Base-by-base conservation (phyloP, 371 early-diverging fungal species). In the Chytridium lagenaria region DNA sequence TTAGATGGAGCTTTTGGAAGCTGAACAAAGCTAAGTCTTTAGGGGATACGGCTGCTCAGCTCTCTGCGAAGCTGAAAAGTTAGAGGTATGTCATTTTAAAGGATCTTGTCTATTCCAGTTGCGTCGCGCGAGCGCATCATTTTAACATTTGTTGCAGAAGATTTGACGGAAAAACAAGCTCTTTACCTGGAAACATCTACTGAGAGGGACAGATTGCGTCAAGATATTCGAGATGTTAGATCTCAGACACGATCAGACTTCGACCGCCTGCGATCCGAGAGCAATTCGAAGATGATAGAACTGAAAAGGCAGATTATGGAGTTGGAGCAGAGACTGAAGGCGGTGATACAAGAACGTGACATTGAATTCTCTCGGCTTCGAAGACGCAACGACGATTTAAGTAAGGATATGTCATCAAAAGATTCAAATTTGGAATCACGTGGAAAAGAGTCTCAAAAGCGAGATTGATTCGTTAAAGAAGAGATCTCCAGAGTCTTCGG, bases 221-320 rank as follows among this genome's bases (percentile, higher is more conserved):
- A 52, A n/a, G 55, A 52, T 5, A 12, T 52, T 5, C 12, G 55
- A 12, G 12, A 12, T n/a, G 5, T 52, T 10, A 12, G 26, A 52
- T 52, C 55, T 5, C 12, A 26, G 26, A 23, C 16, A 15, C 55
- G 55, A 5, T 12, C 55, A 5, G 55, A 52, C 26, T 5, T 52
- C n/a, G 55, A 52, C 26, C 55, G 55, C 5, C 5, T 52, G 55
- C 55, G 55, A 15, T 52, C 55, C n/a, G 55, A 52, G 23, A 52
- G 23, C 26, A 52, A 52, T 23, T 52, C 55, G n/a, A 52, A 52
- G 26, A 52, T 52, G 55, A 26, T 52, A 7, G 55, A 52, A 52
- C 5, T 26, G 26, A 52, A 52, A 52, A 52, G 23, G 26, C n/a
- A 15, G 5, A 52, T 26, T 5, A 22, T 52, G 5, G 55, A 52